Evolutionary conservation across 345 rosid species (phyloP), one percentile per base, ranked within the genome.

Genomic region (Rhizophora apiculata): DNA sequence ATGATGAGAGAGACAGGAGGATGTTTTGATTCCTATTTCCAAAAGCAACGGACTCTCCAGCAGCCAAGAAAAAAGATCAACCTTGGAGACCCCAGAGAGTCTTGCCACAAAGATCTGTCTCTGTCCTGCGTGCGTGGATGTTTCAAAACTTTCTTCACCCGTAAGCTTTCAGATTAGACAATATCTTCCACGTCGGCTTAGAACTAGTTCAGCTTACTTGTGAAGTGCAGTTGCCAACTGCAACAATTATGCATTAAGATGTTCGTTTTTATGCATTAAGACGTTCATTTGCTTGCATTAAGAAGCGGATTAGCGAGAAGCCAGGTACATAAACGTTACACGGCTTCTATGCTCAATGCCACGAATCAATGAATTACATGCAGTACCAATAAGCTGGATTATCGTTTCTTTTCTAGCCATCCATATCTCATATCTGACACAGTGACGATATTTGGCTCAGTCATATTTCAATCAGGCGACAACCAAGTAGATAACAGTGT

Each of bases 141-240:
- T 91, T 95, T 79, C 90, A 95, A 62, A 88, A 95, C 85, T 95
- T 89, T 49, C 99, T 95, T 75, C 99, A 95, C 73, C 97, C 97
- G 99, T 95, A 72, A 87, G 86, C 71, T 64, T 34, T 58, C n/a
- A 43, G 49, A 53, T 39, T 13, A 0, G 1, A 19, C 31, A 53
- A 4, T 53, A 8, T 30, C 46, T 4, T 5, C 19, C 27, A 16
- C 30, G 5, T 27, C 48, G 24, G 24, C 24, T 24, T 24, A 24
- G 0, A 24, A 24, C 24, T 24, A 24, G 24, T 24, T 24, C 6
- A 8, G 16, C n/a, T 27, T 54, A 24, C 27, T 2, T 18, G 20
- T 29, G 13, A 56, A 29, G 30, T 56, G 49, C 51, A 34, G 37
- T 9, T 9, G 32, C 37, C 15, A 4, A 32, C 2, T 24, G 37